Evolutionary conservation across 2,329 filamentous ascomycete species (phyloP).

Genomic region (Colletotrichum tofieldiae): DNA sequence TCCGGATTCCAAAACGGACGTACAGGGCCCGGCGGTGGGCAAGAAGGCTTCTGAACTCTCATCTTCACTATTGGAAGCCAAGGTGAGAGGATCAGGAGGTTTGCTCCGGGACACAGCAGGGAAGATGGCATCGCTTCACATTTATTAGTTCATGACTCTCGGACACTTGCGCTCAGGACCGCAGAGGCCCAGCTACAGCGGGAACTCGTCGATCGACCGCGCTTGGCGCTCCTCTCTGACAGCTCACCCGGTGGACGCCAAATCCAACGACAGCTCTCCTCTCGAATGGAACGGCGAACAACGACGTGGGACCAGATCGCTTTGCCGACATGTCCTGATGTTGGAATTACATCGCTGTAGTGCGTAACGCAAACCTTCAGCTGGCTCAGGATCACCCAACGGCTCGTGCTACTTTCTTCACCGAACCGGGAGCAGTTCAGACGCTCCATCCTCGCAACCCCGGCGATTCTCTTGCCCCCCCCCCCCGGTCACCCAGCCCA

Average conservation of each 20-base stretch:
- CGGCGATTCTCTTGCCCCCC: slow-evolving; percentile 18
- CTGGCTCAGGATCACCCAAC: slow-evolving; percentile 5
- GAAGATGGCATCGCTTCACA: slow-evolving; percentile 3
- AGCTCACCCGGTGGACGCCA: slow-evolving; percentile 14
- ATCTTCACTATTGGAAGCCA: slow-evolving; percentile 10
- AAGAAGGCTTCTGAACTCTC: slow-evolving; percentile 7
- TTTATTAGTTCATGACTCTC: slow-evolving; percentile 13
- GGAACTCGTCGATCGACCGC: slow-evolving; percentile 9
- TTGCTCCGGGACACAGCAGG: neutral
- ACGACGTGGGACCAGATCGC: neutral
- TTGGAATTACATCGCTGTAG: neutral
- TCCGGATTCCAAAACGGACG: slow-evolving; percentile 20
- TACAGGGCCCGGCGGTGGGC: slow-evolving; percentile 12
- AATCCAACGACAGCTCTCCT: slow-evolving; percentile 20
- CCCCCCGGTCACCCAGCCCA: slow-evolving; percentile 27
- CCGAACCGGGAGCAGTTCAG: slow-evolving; percentile 1
- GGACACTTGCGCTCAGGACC: slow-evolving; percentile 3
- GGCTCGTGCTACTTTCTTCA: slow-evolving; percentile 38
- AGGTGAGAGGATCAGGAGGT: slow-evolving; percentile 28
- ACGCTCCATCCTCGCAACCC: slow-evolving; percentile 3
- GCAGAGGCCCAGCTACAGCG: neutral
- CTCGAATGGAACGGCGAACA: neutral
- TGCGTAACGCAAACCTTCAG: neutral
- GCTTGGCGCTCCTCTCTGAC: slow-evolving; percentile 18
- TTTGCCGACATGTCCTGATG: neutral